Evolutionary conservation across 1,139 yeast species (phyloP).

Genomic region (Lipomyces yarrowii): DNA sequence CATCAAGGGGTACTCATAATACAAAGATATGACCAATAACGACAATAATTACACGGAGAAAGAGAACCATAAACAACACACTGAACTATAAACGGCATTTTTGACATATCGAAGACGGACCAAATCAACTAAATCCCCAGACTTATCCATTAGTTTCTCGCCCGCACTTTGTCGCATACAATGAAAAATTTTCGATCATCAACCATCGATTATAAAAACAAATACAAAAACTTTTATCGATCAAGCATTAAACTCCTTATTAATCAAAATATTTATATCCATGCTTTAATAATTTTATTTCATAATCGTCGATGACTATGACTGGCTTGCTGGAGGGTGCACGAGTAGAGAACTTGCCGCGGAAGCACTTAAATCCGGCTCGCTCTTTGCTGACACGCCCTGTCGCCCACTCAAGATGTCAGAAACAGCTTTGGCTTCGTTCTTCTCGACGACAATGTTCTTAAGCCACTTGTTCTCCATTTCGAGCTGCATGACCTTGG

Average conservation of each 20-base stretch:
- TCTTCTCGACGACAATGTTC: conserved; percentile 70
- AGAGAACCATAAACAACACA: not conserved
- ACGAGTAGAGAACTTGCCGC: not conserved
- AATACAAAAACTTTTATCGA: not conserved
- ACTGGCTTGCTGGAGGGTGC: not conserved
- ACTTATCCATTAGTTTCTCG: not conserved
- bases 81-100: not conserved
- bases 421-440: conserved; percentile 41
- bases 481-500: conserved; percentile 67
- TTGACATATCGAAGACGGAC: not conserved
- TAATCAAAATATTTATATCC: not conserved
- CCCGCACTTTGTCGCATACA: not conserved
- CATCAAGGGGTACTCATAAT: not conserved
- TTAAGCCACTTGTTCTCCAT: conserved; percentile 82
- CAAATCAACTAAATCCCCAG: not conserved
- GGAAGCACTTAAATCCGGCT: not conserved
- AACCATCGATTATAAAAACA: not conserved
- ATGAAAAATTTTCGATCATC: not conserved
- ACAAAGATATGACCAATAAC: not conserved
- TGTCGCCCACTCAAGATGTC: conserved; percentile 17
- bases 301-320: not conserved
- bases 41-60: not conserved
- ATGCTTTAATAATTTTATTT: not conserved
- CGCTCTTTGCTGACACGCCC: not conserved
- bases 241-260: not conserved